Conservation (phyloP, 495 filamentous ascomycete species). For the Aspergillus ellipticus region DNA sequence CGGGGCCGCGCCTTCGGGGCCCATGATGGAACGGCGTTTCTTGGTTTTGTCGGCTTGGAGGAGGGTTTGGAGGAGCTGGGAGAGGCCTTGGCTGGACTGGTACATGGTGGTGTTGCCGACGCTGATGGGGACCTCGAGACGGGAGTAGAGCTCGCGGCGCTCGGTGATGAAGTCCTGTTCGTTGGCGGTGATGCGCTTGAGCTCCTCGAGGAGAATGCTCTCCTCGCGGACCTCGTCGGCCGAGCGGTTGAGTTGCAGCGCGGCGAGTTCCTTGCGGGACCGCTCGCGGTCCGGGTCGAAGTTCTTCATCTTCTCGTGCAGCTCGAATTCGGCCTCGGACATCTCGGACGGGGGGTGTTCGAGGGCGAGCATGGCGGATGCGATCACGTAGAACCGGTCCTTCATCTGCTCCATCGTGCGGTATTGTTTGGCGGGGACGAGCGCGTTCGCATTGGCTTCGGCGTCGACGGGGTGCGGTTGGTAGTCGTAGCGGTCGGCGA, state of each 20-base stretch:
- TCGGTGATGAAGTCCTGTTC: slow-evolving; percentile 81
- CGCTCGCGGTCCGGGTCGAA: slow-evolving; percentile 77
- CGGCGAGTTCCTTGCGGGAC: slow-evolving; percentile 78
- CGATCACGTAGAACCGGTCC: slow-evolving; percentile 80
- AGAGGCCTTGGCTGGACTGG: slow-evolving; percentile 72
- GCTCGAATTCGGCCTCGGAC: slow-evolving; percentile 72
- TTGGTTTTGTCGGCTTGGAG: slow-evolving; percentile 78
- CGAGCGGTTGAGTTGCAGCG: slow-evolving; percentile 71
- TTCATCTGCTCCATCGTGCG: slow-evolving; percentile 89
- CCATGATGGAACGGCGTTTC: slow-evolving; percentile 67
- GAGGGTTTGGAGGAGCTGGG: slow-evolving; percentile 74
- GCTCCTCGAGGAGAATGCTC: slow-evolving; percentile 78
- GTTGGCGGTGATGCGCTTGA: slow-evolving; percentile 81
- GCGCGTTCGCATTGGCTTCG: slow-evolving; percentile 34
- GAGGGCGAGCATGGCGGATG: slow-evolving; percentile 78
- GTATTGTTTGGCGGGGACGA: slow-evolving; percentile 36
- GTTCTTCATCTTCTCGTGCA: slow-evolving; percentile 78
- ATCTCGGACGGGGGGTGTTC: slow-evolving; percentile 80
- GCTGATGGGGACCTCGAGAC: slow-evolving; percentile 74
- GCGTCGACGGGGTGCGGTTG: slow-evolving; percentile 41
- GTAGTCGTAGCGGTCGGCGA: slow-evolving; percentile 89
- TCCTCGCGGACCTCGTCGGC: slow-evolving; percentile 88
- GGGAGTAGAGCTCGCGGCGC: slow-evolving; percentile 82
- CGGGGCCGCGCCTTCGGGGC: slow-evolving; percentile 46
- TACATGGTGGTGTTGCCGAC: slow-evolving; percentile 65